Percentiles rank a stretch among this genome's conserved stretches.
Evolutionary conservation across 345 rosid species (phyloP).

Genomic region (Durio zibethinus): DNA sequence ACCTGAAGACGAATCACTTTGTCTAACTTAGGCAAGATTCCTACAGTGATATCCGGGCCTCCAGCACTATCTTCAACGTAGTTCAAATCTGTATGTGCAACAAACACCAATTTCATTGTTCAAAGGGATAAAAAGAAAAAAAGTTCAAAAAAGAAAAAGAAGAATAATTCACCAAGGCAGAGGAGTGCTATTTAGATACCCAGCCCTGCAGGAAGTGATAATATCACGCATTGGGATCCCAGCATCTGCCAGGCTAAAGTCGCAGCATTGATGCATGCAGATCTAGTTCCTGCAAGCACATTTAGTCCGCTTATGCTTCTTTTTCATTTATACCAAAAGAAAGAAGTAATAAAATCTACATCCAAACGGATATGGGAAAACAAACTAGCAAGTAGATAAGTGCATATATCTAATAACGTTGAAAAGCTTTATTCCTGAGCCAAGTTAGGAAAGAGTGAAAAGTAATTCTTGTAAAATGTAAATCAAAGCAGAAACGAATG

Average conservation of each 20-base stretch:
- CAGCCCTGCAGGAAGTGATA: conserved; percentile 92
- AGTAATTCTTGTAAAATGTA: background rate
- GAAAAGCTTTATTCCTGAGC: background rate
- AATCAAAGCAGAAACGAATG: background rate
- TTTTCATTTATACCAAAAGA: background rate
- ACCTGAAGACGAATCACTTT: conserved; percentile 98
- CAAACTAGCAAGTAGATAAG: background rate
- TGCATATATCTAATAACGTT: background rate
- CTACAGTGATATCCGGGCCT: conserved; percentile 92
- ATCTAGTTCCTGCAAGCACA: conserved; percentile 66
- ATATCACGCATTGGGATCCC: conserved; percentile 95
- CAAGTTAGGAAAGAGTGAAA: background rate
- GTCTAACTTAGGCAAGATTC: conserved; percentile 76
- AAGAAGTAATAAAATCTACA: background rate
- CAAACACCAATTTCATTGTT: background rate
- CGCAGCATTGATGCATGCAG: conserved; percentile 98
- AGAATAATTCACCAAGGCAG: conserved; percentile 56
- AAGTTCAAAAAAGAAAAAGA: background rate
- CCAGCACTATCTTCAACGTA: conserved; percentile 96
- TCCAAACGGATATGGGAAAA: background rate
- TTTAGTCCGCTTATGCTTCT: background rate
- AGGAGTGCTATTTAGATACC: conserved; percentile 81
- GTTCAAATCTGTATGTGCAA: conserved; percentile 57
- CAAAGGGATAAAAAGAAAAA: background rate
- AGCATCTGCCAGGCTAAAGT: conserved; percentile 96